These are phyloP conservation scores for Sordariomycetes sp. DNA, from an alignment of 2,329 filamentous ascomycete species.

Conservation along the genomic window DNA sequence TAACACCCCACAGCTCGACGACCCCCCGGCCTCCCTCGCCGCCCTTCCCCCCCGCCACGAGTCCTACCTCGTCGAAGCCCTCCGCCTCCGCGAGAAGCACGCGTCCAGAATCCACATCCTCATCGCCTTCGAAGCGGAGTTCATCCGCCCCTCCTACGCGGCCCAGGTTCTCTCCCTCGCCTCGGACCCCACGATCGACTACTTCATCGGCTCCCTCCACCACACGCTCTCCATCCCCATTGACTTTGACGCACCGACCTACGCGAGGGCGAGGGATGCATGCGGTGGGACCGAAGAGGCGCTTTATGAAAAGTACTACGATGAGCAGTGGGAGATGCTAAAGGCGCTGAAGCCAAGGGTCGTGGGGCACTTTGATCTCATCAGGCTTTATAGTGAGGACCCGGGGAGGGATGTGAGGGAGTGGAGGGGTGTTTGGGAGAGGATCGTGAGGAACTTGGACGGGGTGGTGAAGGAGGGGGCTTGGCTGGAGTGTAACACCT, in stretches of 20 bases:
- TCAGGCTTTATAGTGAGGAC: conserved; percentile 64
- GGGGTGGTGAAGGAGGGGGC: conserved; percentile 62
- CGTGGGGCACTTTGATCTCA: conserved; percentile 89
- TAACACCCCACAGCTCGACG: conserved; percentile 25
- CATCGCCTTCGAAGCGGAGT: conserved; percentile 88
- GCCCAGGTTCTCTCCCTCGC: conserved; percentile 45
- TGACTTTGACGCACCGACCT: conserved; percentile 64
- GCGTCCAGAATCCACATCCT: conserved; percentile 59
- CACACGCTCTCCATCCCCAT: conserved; percentile 79
- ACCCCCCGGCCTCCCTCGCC: conserved; percentile 33
- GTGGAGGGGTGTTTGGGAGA: conserved; percentile 58
- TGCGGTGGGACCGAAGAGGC: conserved; percentile 47
- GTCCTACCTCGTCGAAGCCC: conserved; percentile 64
- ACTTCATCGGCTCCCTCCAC: conserved; percentile 88
- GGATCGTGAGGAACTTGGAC: conserved; percentile 60
- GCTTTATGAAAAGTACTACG: conserved; percentile 79
- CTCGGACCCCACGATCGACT: conserved; percentile 55
- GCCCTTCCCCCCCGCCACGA: conserved; percentile 43
- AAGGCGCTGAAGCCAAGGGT: conserved; percentile 56
- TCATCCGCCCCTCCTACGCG: conserved; percentile 59
- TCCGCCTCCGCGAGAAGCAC: conserved; percentile 59
- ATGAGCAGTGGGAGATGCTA: conserved; percentile 75
- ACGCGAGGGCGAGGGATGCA: conserved; percentile 44
- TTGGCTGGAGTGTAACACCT: conserved; percentile 80
- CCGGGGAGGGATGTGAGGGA: conserved; percentile 45